Base-by-base conservation (phyloP, 805 yeast genomes). In the Wickerhamomyces chambardii region DNA sequence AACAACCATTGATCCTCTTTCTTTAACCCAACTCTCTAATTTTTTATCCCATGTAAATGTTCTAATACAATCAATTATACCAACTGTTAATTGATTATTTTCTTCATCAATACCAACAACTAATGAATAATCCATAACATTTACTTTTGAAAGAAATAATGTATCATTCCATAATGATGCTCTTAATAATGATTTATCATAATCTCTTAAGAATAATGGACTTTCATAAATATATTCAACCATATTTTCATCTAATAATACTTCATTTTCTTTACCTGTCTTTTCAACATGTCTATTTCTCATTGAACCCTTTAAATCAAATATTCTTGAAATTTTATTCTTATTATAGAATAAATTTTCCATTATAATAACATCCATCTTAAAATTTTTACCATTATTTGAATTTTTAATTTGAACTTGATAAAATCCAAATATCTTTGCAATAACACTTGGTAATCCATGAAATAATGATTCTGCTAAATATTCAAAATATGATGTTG, bases 31-130 rank as follows among this genome's bases (percentile, higher is more conserved):
- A 55, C 95, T 87, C 55, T 92, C 99, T 19, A 92, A 74, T 58
- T 89, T 92, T 58, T 92, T 92, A 51, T 92, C 99, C 99, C 99
- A 92, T 0, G 99, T 92, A 50, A 90, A 92, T 0, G 98, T 87
- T 39, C 99, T 62, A 30, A 92, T 78, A 66, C 94, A 92, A 56
- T 92, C 83, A 41, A 92, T 89, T 29, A 92, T 89, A 4, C 99
- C 99, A 12, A 89, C 95, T 15, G 87, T 86, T 27, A 92, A 64
- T 36, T 79, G 79, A 34, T 71, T 70, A 42, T 72, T 72, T 17
- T 73, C 70, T 33, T 59, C 63, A 52, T 92, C 95, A 29, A 92
- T 84, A 1, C 97, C 99, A 40, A 92, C 80, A 9, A 92, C 95
- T 43, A 92, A 64, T 0, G 97, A 90, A 52, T 92, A 92, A 56